Conservation (phyloP, 352 stramenopile genomes). For the Pythium aquatile region DNA sequence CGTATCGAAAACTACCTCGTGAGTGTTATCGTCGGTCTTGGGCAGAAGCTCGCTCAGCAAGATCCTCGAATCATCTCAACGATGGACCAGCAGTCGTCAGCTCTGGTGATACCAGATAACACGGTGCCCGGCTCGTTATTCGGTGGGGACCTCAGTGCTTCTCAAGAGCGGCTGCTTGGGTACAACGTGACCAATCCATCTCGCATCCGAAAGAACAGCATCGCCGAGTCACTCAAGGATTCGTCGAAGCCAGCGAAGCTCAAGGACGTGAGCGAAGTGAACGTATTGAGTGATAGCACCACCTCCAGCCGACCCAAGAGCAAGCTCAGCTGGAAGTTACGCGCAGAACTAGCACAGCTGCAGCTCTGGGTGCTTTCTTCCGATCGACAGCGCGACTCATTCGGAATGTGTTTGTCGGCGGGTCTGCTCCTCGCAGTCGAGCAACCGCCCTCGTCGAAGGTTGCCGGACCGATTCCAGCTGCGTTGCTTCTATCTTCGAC, state of each 20-base stretch:
- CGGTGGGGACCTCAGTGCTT: constrained; percentile 3
- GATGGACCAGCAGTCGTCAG: constrained; percentile 16
- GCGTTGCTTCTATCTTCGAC: constrained; percentile 20
- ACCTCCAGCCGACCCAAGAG: constrained; percentile 12
- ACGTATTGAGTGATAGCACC: constrained; percentile 16
- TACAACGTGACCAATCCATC: constrained; percentile 14
- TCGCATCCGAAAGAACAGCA: constrained; percentile 49
- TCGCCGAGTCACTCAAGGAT: constrained; percentile 50
- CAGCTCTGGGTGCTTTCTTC: constrained; percentile 71
- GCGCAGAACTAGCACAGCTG: constrained; percentile 45
- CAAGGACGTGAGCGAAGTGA: constrained; percentile 25
- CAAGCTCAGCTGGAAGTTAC: constrained; percentile 38
- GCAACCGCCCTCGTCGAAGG: constrained; percentile 2
- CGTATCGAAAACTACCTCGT: constrained; percentile 29
- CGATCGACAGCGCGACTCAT: constrained; percentile 51
- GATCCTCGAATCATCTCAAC: constrained; percentile 26
- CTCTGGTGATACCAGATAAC: constrained; percentile 7
- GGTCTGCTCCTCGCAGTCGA: constrained; percentile 9
- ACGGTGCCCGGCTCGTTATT: neutral
- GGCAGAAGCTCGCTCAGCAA: constrained; percentile 27
- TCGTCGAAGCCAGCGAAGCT: constrained; percentile 31
- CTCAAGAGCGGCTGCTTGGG: constrained; percentile 17
- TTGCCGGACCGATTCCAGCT: neutral
- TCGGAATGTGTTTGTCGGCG: constrained; percentile 50
- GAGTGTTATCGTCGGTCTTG: constrained; percentile 15